phyloP scores from a whole-genome alignment of 202 grass and related monocot genomes.

The Eragrostis tef region DNA sequence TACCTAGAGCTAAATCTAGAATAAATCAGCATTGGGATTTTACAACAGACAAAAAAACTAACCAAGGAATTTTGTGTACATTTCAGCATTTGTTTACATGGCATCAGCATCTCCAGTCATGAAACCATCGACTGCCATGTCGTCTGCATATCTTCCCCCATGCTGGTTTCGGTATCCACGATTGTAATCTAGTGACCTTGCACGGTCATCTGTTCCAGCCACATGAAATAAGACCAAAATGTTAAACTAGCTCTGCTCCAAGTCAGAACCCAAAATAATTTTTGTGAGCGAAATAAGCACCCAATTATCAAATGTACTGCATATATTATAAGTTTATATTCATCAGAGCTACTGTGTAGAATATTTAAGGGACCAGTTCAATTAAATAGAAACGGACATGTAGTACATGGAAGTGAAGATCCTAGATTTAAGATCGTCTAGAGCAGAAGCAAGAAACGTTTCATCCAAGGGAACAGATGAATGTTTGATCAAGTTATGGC shows the following conservation, averaged over 20 bases:
- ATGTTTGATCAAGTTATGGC: not conserved
- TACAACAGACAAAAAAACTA: constrained; percentile 34
- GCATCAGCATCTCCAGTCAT: constrained; percentile 38
- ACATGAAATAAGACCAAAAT: not conserved
- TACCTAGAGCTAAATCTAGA: constrained; percentile 44
- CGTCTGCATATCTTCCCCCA: constrained; percentile 29
- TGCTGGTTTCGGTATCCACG: constrained; percentile 52
- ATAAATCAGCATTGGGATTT: constrained; percentile 37
- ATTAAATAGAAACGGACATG: not conserved
- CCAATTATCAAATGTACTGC: not conserved
- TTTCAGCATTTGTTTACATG: constrained; percentile 34
- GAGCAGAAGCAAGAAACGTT: not conserved
- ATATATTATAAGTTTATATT: not conserved
- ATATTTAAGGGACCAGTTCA: not conserved
- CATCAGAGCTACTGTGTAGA: not conserved
- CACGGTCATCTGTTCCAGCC: constrained; percentile 36
- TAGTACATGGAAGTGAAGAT: not conserved
- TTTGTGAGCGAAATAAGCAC: not conserved
- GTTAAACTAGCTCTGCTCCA: not conserved
- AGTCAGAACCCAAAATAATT: not conserved
- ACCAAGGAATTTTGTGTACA: constrained; percentile 25
- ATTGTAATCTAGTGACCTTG: constrained; percentile 33
- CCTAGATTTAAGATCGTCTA: not conserved
- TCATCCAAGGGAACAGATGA: not conserved
- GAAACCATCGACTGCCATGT: constrained; percentile 33